Base-by-base conservation (phyloP, 2,329 filamentous ascomycete species). In the Alternaria sp. region DNA sequence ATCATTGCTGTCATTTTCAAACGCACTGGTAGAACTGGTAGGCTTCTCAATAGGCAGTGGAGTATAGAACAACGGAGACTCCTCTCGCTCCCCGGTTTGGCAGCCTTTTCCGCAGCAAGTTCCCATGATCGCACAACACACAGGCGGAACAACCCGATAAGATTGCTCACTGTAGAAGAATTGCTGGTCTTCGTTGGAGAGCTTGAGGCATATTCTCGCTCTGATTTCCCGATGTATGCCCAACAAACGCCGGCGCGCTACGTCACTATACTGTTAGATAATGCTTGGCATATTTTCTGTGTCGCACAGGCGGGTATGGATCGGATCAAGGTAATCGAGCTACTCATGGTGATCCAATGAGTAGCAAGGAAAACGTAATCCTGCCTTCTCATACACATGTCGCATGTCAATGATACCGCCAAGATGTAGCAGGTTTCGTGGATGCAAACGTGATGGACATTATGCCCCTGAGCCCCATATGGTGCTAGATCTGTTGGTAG, bases 31-130 rank as follows among this genome's bases (percentile, higher is more conserved):
- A 11, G 28, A 14, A 44, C 9, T 28, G n/a, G 14, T n/a, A 18
- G 30, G 41, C 7, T 16, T 46, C 18, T 57, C 48, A 14, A 39
- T 32, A 20, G 61, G 26, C n/a, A 53, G 49, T 22, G 61, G 61
- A 18, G 57, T 54, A 24, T 43, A 57, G 38, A 63, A 63, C 18
- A 63, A 22, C 26, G 32, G 30, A 42, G 51, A 39, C 11, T 41
- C 38, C 22, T 14, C 7, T 16, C 47, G 36, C 36, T 39, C 20
- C 32, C 26, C 24, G 11, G 24, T 16, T 16, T 28, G 36, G n/a
- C n/a, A 28, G 26, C 39, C 28, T 18, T 41, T 22, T 32, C 20
- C 44, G 47, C 26, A 22, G 38, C 20, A 7, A 41, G n/a, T 24
- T 30, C 20, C 8, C 44, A 30, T 42, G 26, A 32, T n/a, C 36